phyloP scores from a whole-genome alignment of 805 yeast species.

The Yarrowia osloensis region DNA sequence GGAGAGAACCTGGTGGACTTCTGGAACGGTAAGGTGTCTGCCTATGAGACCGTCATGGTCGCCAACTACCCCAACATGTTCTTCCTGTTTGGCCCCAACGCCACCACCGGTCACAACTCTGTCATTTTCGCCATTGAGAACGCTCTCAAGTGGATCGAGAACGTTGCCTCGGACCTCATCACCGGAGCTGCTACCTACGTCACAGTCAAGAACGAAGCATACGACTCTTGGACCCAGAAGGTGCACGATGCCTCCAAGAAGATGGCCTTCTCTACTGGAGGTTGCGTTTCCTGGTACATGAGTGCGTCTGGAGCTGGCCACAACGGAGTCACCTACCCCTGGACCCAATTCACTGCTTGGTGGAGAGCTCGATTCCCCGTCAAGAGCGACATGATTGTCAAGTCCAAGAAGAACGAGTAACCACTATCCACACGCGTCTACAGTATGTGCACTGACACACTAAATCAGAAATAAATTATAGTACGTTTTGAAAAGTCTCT shows the following conservation, averaged over 20 bases:
- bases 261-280: conserved; percentile 33
- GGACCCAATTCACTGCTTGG: conserved; percentile 34
- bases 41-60: conserved; percentile 34
- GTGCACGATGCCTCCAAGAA: conserved; percentile 30
- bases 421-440: background rate
- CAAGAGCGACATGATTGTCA: background rate
- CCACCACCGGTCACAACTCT: conserved; percentile 35
- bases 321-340: conserved; percentile 33
- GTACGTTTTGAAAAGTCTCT: background rate
- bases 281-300: conserved; percentile 35
- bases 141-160: conserved; percentile 32
- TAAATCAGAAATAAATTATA: background rate
- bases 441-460: background rate
- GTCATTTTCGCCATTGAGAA: conserved; percentile 34
- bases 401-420: conserved; percentile 8
- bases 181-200: conserved; percentile 29
- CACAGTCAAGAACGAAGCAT: conserved; percentile 32
- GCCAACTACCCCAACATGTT: conserved; percentile 34
- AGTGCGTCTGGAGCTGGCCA: conserved; percentile 29
- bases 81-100: conserved; percentile 33
- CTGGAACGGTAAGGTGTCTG: conserved; percentile 29
- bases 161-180: conserved; percentile 27
- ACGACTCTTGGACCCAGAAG: conserved; percentile 31
- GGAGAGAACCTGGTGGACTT: conserved; percentile 29
- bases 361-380: conserved; percentile 31